phyloP scores from a whole-genome alignment of 2,329 filamentous ascomycete genomes.

The Ceratocystiopsis minuta region DNA sequence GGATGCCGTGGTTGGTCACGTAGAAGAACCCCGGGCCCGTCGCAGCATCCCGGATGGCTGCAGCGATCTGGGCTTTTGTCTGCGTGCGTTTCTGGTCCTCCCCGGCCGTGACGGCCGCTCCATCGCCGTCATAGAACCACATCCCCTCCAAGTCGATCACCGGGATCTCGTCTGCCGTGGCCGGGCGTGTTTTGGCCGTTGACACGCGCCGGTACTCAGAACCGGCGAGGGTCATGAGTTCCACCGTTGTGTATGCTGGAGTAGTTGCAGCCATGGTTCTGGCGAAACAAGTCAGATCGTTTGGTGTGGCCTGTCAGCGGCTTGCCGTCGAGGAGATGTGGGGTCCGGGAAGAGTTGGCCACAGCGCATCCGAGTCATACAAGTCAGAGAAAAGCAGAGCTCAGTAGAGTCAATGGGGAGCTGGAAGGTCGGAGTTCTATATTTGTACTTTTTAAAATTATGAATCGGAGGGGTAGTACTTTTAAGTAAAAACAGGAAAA shows the following conservation, averaged over 20 bases:
- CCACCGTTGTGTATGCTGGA: constrained; percentile 5
- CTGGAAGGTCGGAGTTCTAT: too few relatives aligned
- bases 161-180: constrained; percentile 27
- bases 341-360: too few relatives aligned
- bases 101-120: constrained; percentile 16
- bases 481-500: too few relatives aligned
- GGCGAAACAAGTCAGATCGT: too few relatives aligned
- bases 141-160: constrained; percentile 29
- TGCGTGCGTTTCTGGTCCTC: neutral
- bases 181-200: constrained; percentile 19
- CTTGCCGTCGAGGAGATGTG: too few relatives aligned
- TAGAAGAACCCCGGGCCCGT: constrained; percentile 12
- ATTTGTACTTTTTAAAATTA: too few relatives aligned
- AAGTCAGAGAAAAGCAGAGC: too few relatives aligned
- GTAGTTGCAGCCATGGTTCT: too few relatives aligned
- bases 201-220: constrained; percentile 20
- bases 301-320: too few relatives aligned
- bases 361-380: too few relatives aligned
- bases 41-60: constrained; percentile 17
- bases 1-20: constrained; percentile 12
- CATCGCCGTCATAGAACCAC: constrained; percentile 18
- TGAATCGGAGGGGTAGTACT: too few relatives aligned
- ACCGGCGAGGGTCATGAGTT: constrained; percentile 17
- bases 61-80: constrained; percentile 17
- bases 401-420: too few relatives aligned